Evolutionary conservation across 2,329 filamentous ascomycete species (phyloP).

Genomic region (Monosporascus sp.): DNA sequence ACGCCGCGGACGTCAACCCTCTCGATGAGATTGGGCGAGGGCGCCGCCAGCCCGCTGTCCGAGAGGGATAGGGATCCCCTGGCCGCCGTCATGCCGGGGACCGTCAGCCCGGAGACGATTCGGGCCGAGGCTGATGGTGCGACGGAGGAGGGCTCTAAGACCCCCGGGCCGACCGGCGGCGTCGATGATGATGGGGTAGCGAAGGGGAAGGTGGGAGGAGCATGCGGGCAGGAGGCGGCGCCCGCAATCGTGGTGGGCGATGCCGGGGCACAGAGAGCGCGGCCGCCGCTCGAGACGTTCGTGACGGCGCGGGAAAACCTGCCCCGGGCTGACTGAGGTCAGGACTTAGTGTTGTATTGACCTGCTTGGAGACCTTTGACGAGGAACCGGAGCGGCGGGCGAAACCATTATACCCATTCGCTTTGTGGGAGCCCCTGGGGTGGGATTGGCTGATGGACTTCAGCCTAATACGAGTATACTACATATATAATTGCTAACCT

Average conservation of each 20-base stretch:
- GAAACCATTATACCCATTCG: too few species aligned
- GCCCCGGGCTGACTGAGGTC: conserved; percentile 22
- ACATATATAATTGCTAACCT: too few species aligned
- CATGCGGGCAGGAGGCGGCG: conserved; percentile 2
- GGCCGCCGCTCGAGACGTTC: conserved; percentile 44
- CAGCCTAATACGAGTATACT: too few species aligned
- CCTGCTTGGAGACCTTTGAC: not conserved
- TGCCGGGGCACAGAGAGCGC: conserved; percentile 2
- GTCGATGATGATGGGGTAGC: too few species aligned
- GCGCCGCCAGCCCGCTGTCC: too few species aligned
- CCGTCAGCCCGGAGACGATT: conserved; percentile 7
- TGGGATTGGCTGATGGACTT: too few species aligned
- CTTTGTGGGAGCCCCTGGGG: too few species aligned
- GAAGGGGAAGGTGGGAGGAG: not conserved
- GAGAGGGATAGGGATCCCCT: conserved; percentile 6
- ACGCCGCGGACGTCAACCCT: conserved; percentile 17
- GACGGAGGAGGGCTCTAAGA: conserved; percentile 1
- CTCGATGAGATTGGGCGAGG: too few species aligned
- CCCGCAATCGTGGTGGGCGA: conserved; percentile 6
- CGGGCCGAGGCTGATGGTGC: conserved; percentile 5
- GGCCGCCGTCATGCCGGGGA: conserved; percentile 7
- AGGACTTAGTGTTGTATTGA: not conserved
- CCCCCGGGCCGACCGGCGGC: too few species aligned
- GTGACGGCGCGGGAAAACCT: conserved; percentile 46
- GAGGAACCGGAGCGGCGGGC: not conserved